Evolutionary conservation across 805 yeast species (phyloP), one percentile per base, ranked within the genome.

Genomic region (Myxozyma udenii): DNA sequence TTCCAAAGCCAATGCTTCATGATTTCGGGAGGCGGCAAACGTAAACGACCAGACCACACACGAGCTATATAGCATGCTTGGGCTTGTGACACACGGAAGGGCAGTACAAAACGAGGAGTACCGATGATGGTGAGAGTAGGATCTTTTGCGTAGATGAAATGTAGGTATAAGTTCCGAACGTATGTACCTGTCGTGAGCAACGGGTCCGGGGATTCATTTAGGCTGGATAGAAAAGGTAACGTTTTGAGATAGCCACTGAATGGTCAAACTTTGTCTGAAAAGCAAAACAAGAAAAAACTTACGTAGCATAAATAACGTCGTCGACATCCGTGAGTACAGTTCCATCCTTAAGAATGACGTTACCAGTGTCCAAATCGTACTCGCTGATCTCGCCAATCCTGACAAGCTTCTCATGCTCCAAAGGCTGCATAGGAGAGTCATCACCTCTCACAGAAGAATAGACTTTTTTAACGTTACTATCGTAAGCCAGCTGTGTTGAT

Each of bases 91-190:
- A 78, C 68, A 46, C 86, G 74, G 55, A 83, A 81, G 4, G 88
- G 86, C 0, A 84, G 68, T 3, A 81, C 80, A 55, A 78, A 77
- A 36, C 80, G 72, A 1, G 86, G 84, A 14, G 83, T 67, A 0
- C 85, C 83, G 32, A 84, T 74, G 30, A 85, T 74, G 0, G 81
- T 80, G 28, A 87, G 61, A 1, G 85, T 78, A 0, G 89, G 87
- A 57, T 84, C 85, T 16, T 72, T 68, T 24, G 73, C 70, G 58
- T 78, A 77, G 42, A 84, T 69, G 12, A 81, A 69, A 60, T 84
- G 91, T 57, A 77, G 75, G 73, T 81, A 85, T 9, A 82, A 61
- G 19, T 79, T 76, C 44, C 74, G 73, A 7, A 80, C 73, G 32
- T 78, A 72, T 12, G 62, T 64, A 1, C 84, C 83, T 46, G 70